These are phyloP conservation scores for Postia placenta DNA, from an alignment of 768 basidiomycete genomes.

Conservation along the genomic window DNA sequence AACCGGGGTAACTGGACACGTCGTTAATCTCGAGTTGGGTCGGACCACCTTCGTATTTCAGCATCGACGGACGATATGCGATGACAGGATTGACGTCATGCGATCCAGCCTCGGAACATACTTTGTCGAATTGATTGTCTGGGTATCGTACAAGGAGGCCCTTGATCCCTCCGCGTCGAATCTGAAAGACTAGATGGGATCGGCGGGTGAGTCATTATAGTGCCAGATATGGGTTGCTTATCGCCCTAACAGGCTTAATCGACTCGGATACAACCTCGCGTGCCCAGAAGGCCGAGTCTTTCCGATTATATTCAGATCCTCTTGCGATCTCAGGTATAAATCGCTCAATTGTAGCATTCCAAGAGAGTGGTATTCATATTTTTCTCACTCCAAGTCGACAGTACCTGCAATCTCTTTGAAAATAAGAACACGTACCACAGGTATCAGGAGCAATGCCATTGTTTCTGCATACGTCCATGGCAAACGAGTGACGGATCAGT, in stretches of 20 bases:
- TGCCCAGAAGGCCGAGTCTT: too few species aligned
- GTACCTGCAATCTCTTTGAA: background rate
- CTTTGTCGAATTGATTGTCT: constrained; percentile 6
- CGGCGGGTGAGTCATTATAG: background rate
- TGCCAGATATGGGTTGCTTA: too few species aligned
- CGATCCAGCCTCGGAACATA: background rate
- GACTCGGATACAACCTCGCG: too few species aligned
- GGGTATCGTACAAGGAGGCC: constrained; percentile 16
- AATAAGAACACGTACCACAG: background rate
- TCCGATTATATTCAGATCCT: too few species aligned
- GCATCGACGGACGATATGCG: constrained; percentile 11
- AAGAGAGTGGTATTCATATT: background rate
- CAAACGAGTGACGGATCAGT: constrained; percentile 14
- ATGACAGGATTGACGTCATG: background rate
- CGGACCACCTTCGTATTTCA: constrained; percentile 14
- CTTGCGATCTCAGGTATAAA: too few species aligned
- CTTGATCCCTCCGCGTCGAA: constrained; percentile 14
- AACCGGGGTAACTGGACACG: constrained; percentile 1
- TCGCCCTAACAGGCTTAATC: too few species aligned
- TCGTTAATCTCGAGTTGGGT: constrained; percentile 13
- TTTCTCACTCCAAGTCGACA: too few species aligned
- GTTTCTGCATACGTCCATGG: constrained; percentile 4
- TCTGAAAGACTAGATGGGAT: constrained; percentile 13
- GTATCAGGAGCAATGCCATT: constrained; percentile 7
- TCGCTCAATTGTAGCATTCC: background rate